Evolutionary conservation across 176 grass and related monocot genomes (phyloP), one percentile per base, ranked within the genome.

Genomic region (Triticum turgidum): DNA sequence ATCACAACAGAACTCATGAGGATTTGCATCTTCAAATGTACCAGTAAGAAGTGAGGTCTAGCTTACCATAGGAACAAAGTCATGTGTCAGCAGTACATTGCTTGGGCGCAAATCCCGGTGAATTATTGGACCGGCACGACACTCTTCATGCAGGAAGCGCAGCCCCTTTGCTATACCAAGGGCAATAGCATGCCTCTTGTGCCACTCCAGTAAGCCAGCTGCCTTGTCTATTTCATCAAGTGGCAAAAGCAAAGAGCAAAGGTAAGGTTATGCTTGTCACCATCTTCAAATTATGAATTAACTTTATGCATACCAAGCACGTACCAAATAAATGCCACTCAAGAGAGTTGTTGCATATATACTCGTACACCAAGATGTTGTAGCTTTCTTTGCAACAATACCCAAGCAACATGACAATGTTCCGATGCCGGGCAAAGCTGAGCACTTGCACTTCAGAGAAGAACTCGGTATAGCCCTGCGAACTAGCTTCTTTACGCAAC

Each of bases 341-440:
- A 1, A 95, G 88, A 37, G 93, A 95, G 65, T 92, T 95, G 86
- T 92, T 95, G 86, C 93, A 95, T 75, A 95, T 88, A 73, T 90
- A 95, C 68, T 95, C 93, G 30, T 95, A 90, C 21, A 95, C 93
- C 80, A 95, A 84, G 44, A 95, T 90, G 41, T 95, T 95, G 78
- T 90, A 76, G 56, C 84, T 95, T 87, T 95, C 90, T 88, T 95
- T 95, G 86, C 90, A 92, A 44, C 93, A 95, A 64, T 95, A 95
- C 33, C 93, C 93, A 65, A 95, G 83, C 45, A 95, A 86, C 93
- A 95, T 95, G 75, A 95, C 80, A 24, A 95, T 95, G 59, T 95
- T 95, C 20, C 83, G 65, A 76, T 95, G 93, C 39, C 90, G 83
- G 66, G 93, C 93, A 88, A 95, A 95, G 62, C 90, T 90, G n/a